Conservation (phyloP, 768 basidiomycete genomes). For the Gloeostereum incarnatum region DNA sequence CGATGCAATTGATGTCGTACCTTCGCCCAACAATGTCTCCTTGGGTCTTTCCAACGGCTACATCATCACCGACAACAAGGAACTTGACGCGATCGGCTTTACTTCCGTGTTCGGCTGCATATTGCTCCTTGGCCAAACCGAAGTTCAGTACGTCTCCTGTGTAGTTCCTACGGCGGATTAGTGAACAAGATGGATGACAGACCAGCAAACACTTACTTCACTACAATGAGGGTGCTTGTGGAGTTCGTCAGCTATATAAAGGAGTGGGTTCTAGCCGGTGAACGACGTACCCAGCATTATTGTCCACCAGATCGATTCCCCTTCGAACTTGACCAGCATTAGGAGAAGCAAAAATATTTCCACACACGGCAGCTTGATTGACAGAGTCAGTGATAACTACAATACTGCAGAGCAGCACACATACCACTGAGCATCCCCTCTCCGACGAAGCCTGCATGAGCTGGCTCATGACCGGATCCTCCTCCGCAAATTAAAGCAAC, state of each 20-base stretch:
- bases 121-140: conserved; percentile 81
- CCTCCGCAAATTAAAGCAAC: conserved; percentile 80
- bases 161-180: conserved; percentile 52
- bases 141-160: conserved; percentile 91
- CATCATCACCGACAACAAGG: conserved; percentile 84
- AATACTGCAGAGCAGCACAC: neutral
- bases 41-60: conserved; percentile 74
- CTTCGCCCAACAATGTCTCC: conserved; percentile 81
- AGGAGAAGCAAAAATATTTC: conserved; percentile 86
- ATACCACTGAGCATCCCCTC: conserved; percentile 71
- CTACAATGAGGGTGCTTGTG: conserved; percentile 67
- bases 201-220: conserved; percentile 49
- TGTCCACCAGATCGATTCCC: conserved; percentile 69
- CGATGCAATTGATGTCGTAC: conserved; percentile 19
- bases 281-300: conserved; percentile 54
- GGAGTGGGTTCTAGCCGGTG: neutral
- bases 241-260: neutral
- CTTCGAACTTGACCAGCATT: conserved; percentile 77
- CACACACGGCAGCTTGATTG: conserved; percentile 64
- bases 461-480: conserved; percentile 86
- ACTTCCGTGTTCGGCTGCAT: conserved; percentile 59
- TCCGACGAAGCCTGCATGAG: conserved; percentile 86
- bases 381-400: neutral
- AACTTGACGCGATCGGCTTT: conserved; percentile 64
- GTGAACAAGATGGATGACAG: neutral